These are phyloP conservation scores for Otatea glauca DNA, from an alignment of 176 grass and related monocot species.

Conservation along the genomic window DNA sequence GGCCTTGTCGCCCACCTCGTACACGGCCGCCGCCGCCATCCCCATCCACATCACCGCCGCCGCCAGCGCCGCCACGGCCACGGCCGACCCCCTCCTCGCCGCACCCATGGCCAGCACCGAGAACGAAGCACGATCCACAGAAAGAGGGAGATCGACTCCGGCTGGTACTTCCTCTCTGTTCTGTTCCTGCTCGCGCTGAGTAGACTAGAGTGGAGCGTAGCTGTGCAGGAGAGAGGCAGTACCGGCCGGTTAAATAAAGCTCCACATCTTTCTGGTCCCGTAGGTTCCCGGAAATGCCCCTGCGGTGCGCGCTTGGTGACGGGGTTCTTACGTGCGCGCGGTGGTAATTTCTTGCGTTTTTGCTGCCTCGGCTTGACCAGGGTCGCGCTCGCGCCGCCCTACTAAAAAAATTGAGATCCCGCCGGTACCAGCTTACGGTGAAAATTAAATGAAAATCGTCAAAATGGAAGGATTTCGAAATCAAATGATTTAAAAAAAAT, in stretches of 20 bases:
- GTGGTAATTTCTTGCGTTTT: not conserved
- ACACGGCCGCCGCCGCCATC: conserved; percentile 52
- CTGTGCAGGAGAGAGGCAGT: not conserved
- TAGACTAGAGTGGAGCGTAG: not conserved
- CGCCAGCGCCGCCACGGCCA: not conserved
- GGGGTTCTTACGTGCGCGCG: not conserved
- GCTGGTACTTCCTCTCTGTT: not conserved
- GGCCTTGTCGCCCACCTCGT: conserved; percentile 59
- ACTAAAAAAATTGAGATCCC: too few species aligned
- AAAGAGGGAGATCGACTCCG: not conserved
- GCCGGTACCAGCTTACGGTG: too few species aligned
- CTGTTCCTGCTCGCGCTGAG: not conserved
- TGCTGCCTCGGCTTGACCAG: not conserved
- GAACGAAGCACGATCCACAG: not conserved
- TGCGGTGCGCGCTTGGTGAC: not conserved
- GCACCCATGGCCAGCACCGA: conserved; percentile 33
- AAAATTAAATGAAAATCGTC: too few species aligned
- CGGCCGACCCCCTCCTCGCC: not conserved
- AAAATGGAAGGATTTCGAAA: too few species aligned
- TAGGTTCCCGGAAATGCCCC: conserved; percentile 33
- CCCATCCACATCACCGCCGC: conserved; percentile 34
- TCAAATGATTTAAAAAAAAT: too few species aligned
- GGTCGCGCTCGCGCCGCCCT: too few species aligned
- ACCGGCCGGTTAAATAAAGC: conserved; percentile 36
- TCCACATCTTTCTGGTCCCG: not conserved